Conservation (phyloP, 805 yeast species). For the Metschnikowia kunwiensis region DNA sequence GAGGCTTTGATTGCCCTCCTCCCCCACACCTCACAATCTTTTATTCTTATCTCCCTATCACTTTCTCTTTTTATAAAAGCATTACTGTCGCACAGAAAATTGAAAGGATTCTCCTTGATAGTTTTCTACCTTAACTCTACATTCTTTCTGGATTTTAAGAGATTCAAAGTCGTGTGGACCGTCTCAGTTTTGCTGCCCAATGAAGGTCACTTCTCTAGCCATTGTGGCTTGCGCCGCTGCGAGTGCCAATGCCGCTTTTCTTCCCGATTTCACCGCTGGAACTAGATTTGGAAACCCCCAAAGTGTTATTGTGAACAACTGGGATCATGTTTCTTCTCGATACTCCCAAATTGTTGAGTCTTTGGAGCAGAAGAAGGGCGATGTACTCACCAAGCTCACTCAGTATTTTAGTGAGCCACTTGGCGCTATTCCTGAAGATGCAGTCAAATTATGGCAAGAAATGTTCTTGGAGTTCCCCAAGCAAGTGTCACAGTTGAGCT, state of each 20-base stretch:
- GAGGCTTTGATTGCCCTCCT: conserved; percentile 2
- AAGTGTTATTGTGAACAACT: conserved; percentile 12
- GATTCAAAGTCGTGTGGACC: too few relatives aligned
- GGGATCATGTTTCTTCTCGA: conserved; percentile 13
- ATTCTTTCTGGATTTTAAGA: too few relatives aligned
- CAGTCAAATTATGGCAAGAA: conserved; percentile 59
- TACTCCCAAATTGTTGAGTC: conserved; percentile 14
- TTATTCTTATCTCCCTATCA: conserved; percentile 4
- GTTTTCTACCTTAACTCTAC: too few relatives aligned
- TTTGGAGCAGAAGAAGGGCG: conserved; percentile 18
- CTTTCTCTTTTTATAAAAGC: neutral
- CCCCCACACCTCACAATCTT: conserved; percentile 2
- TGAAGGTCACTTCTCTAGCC: conserved; percentile 13
- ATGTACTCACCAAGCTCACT: conserved; percentile 47
- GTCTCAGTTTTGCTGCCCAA: neutral
- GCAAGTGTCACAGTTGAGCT: conserved; percentile 49
- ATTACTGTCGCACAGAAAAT: too few relatives aligned
- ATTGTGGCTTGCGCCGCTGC: conserved; percentile 13
- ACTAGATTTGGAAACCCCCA: conserved; percentile 12
- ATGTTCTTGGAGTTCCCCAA: conserved; percentile 60
- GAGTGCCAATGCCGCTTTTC: conserved; percentile 16
- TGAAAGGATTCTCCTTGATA: too few relatives aligned
- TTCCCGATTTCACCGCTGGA: conserved; percentile 11
- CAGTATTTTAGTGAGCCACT: conserved; percentile 50
- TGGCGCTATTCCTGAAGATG: conserved; percentile 46